phyloP scores from a whole-genome alignment of 345 rosid genomes.

The Turritis glabra region DNA sequence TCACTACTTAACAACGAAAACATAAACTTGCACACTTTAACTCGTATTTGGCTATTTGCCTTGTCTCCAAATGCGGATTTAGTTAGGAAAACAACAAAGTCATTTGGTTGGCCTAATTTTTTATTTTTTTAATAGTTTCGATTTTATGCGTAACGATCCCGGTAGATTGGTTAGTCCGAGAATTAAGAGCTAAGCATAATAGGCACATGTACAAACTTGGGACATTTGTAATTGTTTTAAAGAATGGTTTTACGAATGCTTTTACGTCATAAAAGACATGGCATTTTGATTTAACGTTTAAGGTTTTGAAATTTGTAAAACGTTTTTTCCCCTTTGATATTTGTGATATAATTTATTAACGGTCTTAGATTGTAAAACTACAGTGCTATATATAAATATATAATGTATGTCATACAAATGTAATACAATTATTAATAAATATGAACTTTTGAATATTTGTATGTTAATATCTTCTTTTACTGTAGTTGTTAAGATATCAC shows the following conservation, averaged over 20 bases:
- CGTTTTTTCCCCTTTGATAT: background rate
- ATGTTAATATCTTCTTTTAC: background rate
- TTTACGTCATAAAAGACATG: constrained; percentile 34
- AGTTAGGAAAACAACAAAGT: constrained; percentile 3
- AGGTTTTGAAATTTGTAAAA: constrained; percentile 10
- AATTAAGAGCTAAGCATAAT: constrained; percentile 34
- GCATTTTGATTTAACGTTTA: constrained; percentile 32
- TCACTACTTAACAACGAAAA: constrained; percentile 24
- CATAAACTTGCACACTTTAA: constrained; percentile 14
- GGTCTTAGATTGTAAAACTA: background rate
- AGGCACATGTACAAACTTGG: constrained; percentile 19
- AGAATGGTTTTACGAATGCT: constrained; percentile 20
- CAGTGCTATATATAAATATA: background rate
- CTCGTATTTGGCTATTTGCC: constrained; percentile 14
- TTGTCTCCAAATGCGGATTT: background rate
- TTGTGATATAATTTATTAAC: background rate
- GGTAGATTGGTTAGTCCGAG: constrained; percentile 20
- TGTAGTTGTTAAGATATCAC: background rate
- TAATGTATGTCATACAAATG: background rate
- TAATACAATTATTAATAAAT: too few relatives aligned
- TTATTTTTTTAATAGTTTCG: background rate
- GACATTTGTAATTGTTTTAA: background rate
- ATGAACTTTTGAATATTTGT: background rate
- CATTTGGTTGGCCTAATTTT: constrained; percentile 3
- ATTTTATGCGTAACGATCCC: constrained; percentile 18